These are phyloP conservation scores for Ceratobasidium sp. DNA, from an alignment of 1,284 basidiomycete genomes.

Conservation along the genomic window DNA sequence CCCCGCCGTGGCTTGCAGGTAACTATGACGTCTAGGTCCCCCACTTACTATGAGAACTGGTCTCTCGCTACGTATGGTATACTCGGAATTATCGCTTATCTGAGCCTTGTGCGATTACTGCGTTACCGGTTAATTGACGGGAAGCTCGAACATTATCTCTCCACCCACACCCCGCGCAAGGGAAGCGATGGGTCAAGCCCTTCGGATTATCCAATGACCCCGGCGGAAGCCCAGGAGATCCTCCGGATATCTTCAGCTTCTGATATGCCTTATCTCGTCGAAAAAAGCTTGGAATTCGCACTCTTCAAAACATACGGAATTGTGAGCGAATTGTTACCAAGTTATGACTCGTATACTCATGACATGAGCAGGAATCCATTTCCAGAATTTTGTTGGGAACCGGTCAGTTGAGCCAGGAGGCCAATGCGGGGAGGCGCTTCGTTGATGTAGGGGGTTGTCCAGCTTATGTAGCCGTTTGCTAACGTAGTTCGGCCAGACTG, in stretches of 20 bases:
- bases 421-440: constrained; percentile 21
- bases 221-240: constrained; percentile 32
- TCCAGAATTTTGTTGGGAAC: constrained; percentile 18
- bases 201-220: constrained; percentile 31
- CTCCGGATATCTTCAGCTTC: constrained; percentile 5
- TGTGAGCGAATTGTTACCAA: background rate
- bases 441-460: constrained; percentile 2
- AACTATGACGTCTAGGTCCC: too few species aligned
- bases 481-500: background rate
- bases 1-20: too few species aligned
- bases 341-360: background rate
- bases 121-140: constrained; percentile 17
- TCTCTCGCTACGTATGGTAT: constrained; percentile 4
- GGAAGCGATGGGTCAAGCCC: constrained; percentile 13
- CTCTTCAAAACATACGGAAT: constrained; percentile 34
- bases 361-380: constrained; percentile 12
- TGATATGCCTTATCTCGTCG: constrained; percentile 23
- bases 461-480: background rate
- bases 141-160: background rate
- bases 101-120: constrained; percentile 17
- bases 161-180: background rate
- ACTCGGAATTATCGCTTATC: constrained; percentile 5
- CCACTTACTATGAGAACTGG: background rate
- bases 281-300: constrained; percentile 27
- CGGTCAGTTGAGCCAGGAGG: constrained; percentile 19